A percentile compares a stretch with the other conserved stretches of the same genome.
phyloP scores from a whole-genome alignment of 805 yeast species.

The Komagataella pseudopastoris region DNA sequence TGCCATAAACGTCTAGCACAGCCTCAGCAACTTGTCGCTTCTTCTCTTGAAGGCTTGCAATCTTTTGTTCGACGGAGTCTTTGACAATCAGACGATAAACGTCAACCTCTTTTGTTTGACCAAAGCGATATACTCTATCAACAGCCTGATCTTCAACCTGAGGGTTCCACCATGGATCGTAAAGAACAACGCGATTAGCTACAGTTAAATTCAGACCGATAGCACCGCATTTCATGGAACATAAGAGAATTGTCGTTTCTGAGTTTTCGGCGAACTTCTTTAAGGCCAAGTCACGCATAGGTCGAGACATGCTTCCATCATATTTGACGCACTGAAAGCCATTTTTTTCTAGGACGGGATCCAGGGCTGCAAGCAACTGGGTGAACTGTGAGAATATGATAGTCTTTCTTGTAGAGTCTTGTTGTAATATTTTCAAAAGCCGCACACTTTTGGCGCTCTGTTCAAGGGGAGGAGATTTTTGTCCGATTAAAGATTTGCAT shows the following conservation, averaged over 20 bases:
- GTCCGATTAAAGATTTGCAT: slow-evolving; percentile 6
- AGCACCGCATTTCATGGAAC: slow-evolving; percentile 30
- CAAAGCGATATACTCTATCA: slow-evolving; percentile 35
- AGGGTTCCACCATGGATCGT: slow-evolving; percentile 41
- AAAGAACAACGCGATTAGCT: slow-evolving; percentile 26
- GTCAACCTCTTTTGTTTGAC: slow-evolving; percentile 24
- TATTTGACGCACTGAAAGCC: slow-evolving; percentile 19
- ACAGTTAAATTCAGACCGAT: slow-evolving; percentile 27
- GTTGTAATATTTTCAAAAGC: slow-evolving; percentile 18
- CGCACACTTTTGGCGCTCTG: slow-evolving; percentile 21
- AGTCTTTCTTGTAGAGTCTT: slow-evolving; percentile 23
- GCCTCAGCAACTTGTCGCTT: slow-evolving; percentile 20
- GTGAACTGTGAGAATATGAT: slow-evolving; percentile 32
- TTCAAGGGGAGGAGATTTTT: not conserved
- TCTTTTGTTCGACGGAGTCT: slow-evolving; percentile 26
- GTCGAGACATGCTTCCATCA: slow-evolving; percentile 20
- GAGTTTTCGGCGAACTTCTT: slow-evolving; percentile 14
- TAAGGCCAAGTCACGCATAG: slow-evolving; percentile 17
- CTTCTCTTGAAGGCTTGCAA: slow-evolving; percentile 18
- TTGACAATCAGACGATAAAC: slow-evolving; percentile 26
- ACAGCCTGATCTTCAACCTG: slow-evolving; percentile 37
- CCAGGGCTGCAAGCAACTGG: slow-evolving; percentile 18
- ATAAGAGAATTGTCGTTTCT: slow-evolving; percentile 18
- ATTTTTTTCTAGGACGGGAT: slow-evolving; percentile 13
- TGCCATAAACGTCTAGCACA: slow-evolving; percentile 12